Conservation (phyloP, 2,329 filamentous ascomycete species). For the Uncinocarpus reesii region DNA sequence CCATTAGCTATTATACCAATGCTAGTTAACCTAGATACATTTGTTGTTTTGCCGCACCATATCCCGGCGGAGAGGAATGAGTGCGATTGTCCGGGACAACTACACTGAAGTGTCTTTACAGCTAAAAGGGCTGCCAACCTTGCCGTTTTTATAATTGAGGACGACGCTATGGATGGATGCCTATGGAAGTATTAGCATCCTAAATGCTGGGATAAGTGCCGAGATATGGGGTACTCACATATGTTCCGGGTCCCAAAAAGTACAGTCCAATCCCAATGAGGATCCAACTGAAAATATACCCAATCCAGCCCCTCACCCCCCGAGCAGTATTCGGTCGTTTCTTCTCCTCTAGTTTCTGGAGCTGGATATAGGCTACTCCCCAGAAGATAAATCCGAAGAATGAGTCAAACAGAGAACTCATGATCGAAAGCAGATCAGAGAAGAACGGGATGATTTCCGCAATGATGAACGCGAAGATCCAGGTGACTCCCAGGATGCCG, state of each 20-base stretch:
- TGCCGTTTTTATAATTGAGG: slow-evolving; percentile 54
- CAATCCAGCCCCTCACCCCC: slow-evolving; percentile 36
- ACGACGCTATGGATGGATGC: slow-evolving; percentile 43
- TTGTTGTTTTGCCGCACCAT: too few relatives aligned
- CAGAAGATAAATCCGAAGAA: slow-evolving; percentile 79
- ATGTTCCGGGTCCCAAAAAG: slow-evolving; percentile 73
- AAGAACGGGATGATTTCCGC: slow-evolving; percentile 93
- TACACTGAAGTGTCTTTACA: slow-evolving; percentile 47
- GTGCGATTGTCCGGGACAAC: slow-evolving; percentile 2
- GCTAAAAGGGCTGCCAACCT: slow-evolving; percentile 62
- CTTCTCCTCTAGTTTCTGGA: slow-evolving; percentile 34
- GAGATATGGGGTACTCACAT: slow-evolving; percentile 37
- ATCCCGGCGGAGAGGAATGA: too few relatives aligned
- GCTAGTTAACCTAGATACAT: too few relatives aligned
- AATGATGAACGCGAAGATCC: slow-evolving; percentile 86
- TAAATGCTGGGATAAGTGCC: not conserved
- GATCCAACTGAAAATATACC: slow-evolving; percentile 52
- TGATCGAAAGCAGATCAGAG: slow-evolving; percentile 52
- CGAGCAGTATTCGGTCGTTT: slow-evolving; percentile 33
- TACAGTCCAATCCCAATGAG: slow-evolving; percentile 68
- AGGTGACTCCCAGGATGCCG: slow-evolving; percentile 57
- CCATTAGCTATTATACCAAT: too few relatives aligned
- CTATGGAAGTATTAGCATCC: slow-evolving; percentile 21
- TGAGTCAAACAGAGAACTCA: slow-evolving; percentile 72
- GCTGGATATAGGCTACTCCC: slow-evolving; percentile 39